These are phyloP conservation scores for Verticillium klebahnii DNA, from an alignment of 2,329 filamentous ascomycete species.

Conservation along the genomic window DNA sequence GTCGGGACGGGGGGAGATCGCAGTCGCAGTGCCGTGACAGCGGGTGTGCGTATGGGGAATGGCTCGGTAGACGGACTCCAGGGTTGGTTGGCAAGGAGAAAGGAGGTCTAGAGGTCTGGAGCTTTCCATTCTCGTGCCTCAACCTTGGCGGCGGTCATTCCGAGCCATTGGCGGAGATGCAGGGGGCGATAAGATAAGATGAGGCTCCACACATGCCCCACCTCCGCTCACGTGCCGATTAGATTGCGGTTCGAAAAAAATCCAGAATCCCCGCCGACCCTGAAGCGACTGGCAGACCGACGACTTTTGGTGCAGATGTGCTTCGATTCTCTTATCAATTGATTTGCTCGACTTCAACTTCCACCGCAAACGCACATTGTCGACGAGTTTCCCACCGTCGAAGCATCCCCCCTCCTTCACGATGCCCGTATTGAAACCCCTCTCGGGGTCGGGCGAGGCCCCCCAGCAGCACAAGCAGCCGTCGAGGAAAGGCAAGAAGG, in stretches of 20 bases:
- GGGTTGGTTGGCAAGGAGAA: slow-evolving; percentile 5
- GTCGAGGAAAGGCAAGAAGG: slow-evolving; percentile 96
- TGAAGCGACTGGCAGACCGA: neutral
- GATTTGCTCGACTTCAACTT: no score
- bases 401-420: slow-evolving; percentile 7
- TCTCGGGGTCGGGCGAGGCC: slow-evolving; percentile 48
- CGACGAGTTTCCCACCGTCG: neutral
- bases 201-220: neutral
- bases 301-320: neutral
- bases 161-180: neutral
- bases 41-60: neutral
- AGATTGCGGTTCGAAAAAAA: neutral
- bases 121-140: slow-evolving; percentile 4
- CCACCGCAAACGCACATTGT: neutral
- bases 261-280: neutral
- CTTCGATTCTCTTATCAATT: neutral
- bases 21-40: neutral
- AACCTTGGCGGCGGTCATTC: slow-evolving; percentile 16
- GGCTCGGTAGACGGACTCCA: neutral
- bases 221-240: slow-evolving; percentile 4
- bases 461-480: slow-evolving; percentile 82
- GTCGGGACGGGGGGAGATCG: neutral
- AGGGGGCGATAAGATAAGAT: neutral
- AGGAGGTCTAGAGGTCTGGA: slow-evolving; percentile 7
- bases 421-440: slow-evolving; percentile 51